phyloP scores from a whole-genome alignment of 2,329 filamentous ascomycete genomes.

The Botryotinia narcissicola region DNA sequence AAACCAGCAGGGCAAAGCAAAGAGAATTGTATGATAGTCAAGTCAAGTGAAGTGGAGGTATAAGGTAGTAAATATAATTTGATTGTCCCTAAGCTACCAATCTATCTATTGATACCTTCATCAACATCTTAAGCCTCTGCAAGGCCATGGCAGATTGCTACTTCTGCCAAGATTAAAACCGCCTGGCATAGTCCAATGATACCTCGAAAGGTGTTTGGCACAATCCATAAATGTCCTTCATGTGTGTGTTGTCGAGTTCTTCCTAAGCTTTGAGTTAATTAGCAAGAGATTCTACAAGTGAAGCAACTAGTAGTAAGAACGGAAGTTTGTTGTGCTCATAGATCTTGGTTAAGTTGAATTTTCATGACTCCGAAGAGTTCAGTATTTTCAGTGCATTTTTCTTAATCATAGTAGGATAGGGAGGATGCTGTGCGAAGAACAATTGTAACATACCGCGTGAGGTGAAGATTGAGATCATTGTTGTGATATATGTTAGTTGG shows the following conservation, averaged over 20 bases:
- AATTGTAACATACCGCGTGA: background rate
- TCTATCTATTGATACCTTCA: background rate
- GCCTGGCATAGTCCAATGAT: background rate
- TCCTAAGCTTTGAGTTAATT: background rate
- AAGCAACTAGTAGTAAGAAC: background rate
- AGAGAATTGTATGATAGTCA: background rate
- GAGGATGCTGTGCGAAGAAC: background rate
- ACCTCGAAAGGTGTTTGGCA: too few species aligned
- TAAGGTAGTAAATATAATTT: background rate
- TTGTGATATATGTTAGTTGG: conserved; percentile 1
- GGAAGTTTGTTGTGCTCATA: conserved; percentile 34
- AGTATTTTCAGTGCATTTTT: conserved; percentile 42
- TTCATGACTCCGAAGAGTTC: conserved; percentile 38
- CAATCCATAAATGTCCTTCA: too few species aligned
- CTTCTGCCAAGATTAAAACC: background rate
- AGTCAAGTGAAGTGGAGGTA: background rate
- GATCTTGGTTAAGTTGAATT: conserved; percentile 41
- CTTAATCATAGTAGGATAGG: conserved; percentile 37
- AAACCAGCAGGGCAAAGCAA: background rate
- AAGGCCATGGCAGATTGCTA: too few species aligned
- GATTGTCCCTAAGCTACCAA: background rate
- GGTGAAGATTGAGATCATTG: background rate
- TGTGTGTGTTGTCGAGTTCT: background rate
- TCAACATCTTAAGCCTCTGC: background rate
- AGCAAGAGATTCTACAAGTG: background rate